Conservation (phyloP, 2,329 filamentous ascomycete species). For the Fusarium dimerum region DNA sequence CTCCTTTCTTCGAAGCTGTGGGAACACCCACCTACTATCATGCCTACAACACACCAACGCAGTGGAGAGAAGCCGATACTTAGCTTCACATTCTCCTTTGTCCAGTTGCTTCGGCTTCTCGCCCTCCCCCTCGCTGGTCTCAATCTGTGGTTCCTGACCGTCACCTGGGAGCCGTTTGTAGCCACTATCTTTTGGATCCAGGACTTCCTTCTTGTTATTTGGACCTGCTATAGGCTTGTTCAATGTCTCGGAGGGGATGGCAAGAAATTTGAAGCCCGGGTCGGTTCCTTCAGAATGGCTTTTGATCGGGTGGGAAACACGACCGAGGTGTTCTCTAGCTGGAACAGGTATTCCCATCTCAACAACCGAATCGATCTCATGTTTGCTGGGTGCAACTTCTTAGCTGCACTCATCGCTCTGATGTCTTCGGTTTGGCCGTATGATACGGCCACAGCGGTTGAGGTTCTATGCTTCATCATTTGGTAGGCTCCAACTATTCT, state of each 20-base stretch:
- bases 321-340: not conserved
- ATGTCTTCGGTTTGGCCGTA: slow-evolving; percentile 18
- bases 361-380: not conserved
- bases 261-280: slow-evolving; percentile 21
- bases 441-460: not conserved
- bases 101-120: slow-evolving; percentile 16
- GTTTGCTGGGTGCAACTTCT: not conserved
- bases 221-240: slow-evolving; percentile 12
- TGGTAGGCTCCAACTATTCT: slow-evolving; percentile 13
- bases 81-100: slow-evolving; percentile 17
- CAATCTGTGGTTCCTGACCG: slow-evolving; percentile 13
- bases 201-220: slow-evolving; percentile 11
- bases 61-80: slow-evolving; percentile 9
- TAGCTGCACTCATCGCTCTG: slow-evolving; percentile 1
- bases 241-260: slow-evolving; percentile 6
- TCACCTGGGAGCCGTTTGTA: not conserved
- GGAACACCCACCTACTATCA: slow-evolving; percentile 16
- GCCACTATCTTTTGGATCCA: slow-evolving; percentile 13
- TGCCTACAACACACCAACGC: slow-evolving; percentile 10
- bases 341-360: slow-evolving; percentile 4
- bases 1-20: slow-evolving; percentile 12
- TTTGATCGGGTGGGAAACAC: slow-evolving; percentile 10
- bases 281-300: slow-evolving; percentile 24
- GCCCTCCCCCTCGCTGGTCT: slow-evolving; percentile 17
- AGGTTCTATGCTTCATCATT: slow-evolving; percentile 16